phyloP scores from a whole-genome alignment of 257 asterid genomes.

The Phtheirospermum japonicum region DNA sequence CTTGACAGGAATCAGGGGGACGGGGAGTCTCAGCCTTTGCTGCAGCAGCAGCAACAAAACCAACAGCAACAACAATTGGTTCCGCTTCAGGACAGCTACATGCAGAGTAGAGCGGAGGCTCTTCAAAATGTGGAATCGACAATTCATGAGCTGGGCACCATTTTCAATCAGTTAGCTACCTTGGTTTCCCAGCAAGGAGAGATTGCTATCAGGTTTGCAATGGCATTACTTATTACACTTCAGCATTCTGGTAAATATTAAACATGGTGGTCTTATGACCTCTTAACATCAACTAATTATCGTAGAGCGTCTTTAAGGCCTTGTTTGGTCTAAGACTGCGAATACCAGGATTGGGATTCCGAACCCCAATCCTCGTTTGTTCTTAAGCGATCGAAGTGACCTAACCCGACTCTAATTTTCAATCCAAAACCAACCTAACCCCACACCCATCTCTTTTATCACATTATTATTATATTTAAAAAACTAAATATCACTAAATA shows the following conservation, averaged over 20 bases:
- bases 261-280: not conserved
- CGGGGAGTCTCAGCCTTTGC: constrained; percentile 74
- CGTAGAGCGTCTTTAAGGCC: no score
- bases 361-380: no score
- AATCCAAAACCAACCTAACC: no score
- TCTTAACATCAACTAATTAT: not conserved
- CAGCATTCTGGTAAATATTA: not conserved
- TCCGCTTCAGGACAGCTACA: constrained; percentile 84
- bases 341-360: no score
- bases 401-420: no score
- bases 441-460: no score
- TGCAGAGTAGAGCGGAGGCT: constrained; percentile 97
- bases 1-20: constrained; percentile 61
- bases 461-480: no score
- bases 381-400: no score
- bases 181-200: constrained; percentile 98
- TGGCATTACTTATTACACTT: constrained; percentile 2
- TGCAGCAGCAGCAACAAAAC: constrained; percentile 73
- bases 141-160: constrained; percentile 79
- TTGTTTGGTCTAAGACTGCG: no score
- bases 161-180: constrained; percentile 89
- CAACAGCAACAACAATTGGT: constrained; percentile 86
- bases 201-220: constrained; percentile 71
- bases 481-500: no score
- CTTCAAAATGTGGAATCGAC: constrained; percentile 92